Percentiles rank a stretch among this genome's conserved stretches.
These are phyloP conservation scores for Clausena lansium DNA, from an alignment of 345 rosid genomes.

Conservation along the genomic window DNA sequence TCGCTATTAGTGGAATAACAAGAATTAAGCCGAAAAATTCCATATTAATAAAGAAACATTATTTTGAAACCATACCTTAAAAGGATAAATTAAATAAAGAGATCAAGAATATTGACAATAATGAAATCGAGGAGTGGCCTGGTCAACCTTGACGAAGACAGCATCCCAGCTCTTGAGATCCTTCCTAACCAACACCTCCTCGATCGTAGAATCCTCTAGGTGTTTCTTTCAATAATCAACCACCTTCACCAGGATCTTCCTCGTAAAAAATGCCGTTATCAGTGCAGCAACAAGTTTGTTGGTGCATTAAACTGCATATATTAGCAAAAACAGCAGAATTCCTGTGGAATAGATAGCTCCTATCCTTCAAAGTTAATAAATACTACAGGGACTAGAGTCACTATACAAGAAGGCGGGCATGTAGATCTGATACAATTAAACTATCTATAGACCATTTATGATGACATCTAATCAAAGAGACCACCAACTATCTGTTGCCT, in stretches of 20 bases:
- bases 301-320: no score
- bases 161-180: slow-evolving; percentile 52
- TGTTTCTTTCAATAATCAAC: slow-evolving; percentile 78
- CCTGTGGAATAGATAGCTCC: no score
- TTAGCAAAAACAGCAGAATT: no score
- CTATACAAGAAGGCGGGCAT: no score
- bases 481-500: no score
- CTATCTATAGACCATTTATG: no score
- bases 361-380: no score
- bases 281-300: slow-evolving; percentile 29
- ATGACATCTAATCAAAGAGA: no score
- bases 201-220: slow-evolving; percentile 36
- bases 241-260: slow-evolving; percentile 73
- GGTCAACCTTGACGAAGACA: slow-evolving; percentile 50
- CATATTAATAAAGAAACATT: background rate
- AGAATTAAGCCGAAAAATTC: background rate
- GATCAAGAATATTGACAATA: slow-evolving; percentile 22
- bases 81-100: no score
- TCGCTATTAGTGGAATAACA: background rate
- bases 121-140: slow-evolving; percentile 48
- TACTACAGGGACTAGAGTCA: no score
- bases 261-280: slow-evolving; percentile 57
- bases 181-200: slow-evolving; percentile 24
- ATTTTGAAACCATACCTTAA: background rate
- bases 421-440: no score